Evolutionary conservation across 306 rosid genomes (phyloP).

Genomic region (Gleditsia sinensis): DNA sequence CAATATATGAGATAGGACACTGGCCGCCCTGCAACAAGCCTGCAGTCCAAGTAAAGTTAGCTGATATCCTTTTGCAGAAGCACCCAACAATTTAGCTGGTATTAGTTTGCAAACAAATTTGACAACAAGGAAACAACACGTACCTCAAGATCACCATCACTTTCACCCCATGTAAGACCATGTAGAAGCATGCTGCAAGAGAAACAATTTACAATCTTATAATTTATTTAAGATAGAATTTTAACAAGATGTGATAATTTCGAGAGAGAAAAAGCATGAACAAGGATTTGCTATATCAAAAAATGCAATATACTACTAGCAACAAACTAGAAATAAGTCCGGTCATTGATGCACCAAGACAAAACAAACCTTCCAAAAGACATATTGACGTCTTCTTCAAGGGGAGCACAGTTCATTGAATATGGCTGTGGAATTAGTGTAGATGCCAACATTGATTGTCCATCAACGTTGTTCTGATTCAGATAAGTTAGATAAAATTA

Average conservation of each 20-base stretch:
- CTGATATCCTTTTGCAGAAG: slow-evolving; percentile 22
- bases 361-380: slow-evolving; percentile 91
- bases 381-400: slow-evolving; percentile 89
- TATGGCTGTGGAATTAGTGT: slow-evolving; percentile 91
- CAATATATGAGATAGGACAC: slow-evolving; percentile 88
- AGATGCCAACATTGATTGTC: slow-evolving; percentile 89
- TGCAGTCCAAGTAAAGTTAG: slow-evolving; percentile 46
- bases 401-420: slow-evolving; percentile 63
- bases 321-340: neutral
- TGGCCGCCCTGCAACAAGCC: slow-evolving; percentile 96
- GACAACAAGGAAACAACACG: slow-evolving; percentile 14
- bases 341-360: slow-evolving; percentile 27
- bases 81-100: slow-evolving; percentile 24
- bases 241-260: slow-evolving; percentile 13
- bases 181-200: slow-evolving; percentile 83
- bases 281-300: neutral
- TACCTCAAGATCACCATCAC: slow-evolving; percentile 89
- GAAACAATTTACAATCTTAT: slow-evolving; percentile 31
- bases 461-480: slow-evolving; percentile 77
- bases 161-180: slow-evolving; percentile 86
- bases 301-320: slow-evolving; percentile 3
- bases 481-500: slow-evolving; percentile 28
- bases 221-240: slow-evolving; percentile 27
- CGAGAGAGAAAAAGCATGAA: slow-evolving; percentile 13
- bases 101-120: slow-evolving; percentile 5